A percentile compares a stretch with the other conserved stretches of the same genome.
Evolutionary conservation across 768 basidiomycete genomes (phyloP).

Genomic region (Paxillus rubicundulus): DNA sequence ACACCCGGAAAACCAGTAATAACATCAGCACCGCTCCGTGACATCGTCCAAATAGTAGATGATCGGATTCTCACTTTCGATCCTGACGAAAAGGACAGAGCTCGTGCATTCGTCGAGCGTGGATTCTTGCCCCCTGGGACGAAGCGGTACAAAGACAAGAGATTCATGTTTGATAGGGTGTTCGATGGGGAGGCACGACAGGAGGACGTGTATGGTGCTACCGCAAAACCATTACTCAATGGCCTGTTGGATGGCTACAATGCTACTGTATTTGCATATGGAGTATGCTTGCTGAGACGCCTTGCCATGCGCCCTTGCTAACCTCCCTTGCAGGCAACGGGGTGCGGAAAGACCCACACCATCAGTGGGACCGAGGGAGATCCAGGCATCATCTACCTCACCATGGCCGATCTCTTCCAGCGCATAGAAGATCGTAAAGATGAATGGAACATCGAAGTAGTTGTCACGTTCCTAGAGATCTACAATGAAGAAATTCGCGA

Average conservation of each 20-base stretch:
- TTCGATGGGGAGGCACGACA: conserved; percentile 81
- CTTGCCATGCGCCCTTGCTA: conserved; percentile 3
- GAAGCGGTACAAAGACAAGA: conserved; percentile 92
- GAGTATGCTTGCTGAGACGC: conserved; percentile 54
- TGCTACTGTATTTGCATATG: conserved; percentile 97
- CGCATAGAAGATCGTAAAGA: conserved; percentile 85
- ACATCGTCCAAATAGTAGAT: conserved; percentile 87
- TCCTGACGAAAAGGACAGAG: conserved; percentile 84
- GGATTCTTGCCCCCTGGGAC: conserved; percentile 85
- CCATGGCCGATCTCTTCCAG: conserved; percentile 96
- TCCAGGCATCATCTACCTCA: conserved; percentile 93
- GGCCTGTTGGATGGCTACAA: conserved; percentile 93
- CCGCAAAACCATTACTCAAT: conserved; percentile 79
- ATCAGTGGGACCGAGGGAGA: conserved; percentile 89
- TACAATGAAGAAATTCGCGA: conserved; percentile 99
- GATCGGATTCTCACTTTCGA: conserved; percentile 96
- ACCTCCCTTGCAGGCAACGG: conserved; percentile 75
- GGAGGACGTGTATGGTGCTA: conserved; percentile 83
- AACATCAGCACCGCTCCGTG: conserved; percentile 58
- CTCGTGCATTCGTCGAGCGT: conserved; percentile 76
- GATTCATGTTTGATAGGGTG: conserved; percentile 96
- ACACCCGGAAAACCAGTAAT: conserved; percentile 53
- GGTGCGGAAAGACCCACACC: conserved; percentile 99
- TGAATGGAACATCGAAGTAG: conserved; percentile 82
- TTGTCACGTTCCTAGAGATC: conserved; percentile 96